These are phyloP conservation scores for Solanum aculeatissimum DNA, from an alignment of 305 asterid species.

Conservation along the genomic window DNA sequence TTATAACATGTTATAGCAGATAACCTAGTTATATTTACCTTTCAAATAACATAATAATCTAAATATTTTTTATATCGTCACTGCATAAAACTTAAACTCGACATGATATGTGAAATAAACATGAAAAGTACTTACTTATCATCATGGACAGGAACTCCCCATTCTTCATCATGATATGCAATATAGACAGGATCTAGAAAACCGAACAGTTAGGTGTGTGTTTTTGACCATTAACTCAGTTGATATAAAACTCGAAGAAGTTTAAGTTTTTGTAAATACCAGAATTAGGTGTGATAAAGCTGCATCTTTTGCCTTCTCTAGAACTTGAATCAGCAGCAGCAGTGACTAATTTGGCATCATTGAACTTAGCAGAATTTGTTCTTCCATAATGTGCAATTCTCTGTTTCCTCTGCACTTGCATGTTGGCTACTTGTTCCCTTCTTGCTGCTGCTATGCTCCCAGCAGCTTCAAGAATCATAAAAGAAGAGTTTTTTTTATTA, in stretches of 20 bases:
- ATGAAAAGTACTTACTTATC: constrained; percentile 39
- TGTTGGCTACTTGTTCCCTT: constrained; percentile 53
- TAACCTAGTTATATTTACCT: background rate
- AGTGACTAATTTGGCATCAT: constrained; percentile 10
- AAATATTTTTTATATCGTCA: background rate
- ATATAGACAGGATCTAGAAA: constrained; percentile 49
- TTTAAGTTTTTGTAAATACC: background rate
- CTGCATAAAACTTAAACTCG: background rate
- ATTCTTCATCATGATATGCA: constrained; percentile 76
- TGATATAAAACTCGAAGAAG: background rate
- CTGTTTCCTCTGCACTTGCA: constrained; percentile 66
- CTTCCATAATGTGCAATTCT: constrained; percentile 72
- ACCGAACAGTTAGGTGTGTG: background rate
- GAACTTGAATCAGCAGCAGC: background rate
- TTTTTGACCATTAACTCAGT: background rate
- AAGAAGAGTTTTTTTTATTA: constrained; percentile 3
- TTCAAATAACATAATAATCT: background rate
- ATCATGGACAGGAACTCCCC: constrained; percentile 79
- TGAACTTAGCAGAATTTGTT: constrained; percentile 23
- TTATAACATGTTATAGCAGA: background rate
- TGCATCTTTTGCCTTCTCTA: constrained; percentile 44
- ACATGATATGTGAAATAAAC: background rate
- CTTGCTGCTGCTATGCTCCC: constrained; percentile 82
- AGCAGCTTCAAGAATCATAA: constrained; percentile 25
- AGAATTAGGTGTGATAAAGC: constrained; percentile 67